These are phyloP conservation scores for Lentinula detonsa DNA, from an alignment of 768 basidiomycete genomes.

Conservation along the genomic window DNA sequence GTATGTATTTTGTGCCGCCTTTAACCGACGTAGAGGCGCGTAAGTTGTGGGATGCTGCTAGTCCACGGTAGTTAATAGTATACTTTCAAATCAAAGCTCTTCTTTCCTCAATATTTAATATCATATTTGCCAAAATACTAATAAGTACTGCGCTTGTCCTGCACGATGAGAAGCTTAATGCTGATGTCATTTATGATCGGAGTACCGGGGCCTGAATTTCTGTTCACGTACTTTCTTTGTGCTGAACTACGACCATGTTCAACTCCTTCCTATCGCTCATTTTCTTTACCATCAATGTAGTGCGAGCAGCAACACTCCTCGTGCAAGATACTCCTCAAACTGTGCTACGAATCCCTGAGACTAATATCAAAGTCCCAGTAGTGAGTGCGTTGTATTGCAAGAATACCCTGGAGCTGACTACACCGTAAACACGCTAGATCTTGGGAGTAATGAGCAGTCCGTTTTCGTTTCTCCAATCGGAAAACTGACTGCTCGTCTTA, in stretches of 20 bases:
- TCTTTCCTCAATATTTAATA: too few relatives aligned
- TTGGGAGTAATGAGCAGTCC: conserved; percentile 46
- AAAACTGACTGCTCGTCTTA: not conserved
- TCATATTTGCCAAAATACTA: too few relatives aligned
- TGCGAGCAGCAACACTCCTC: not conserved
- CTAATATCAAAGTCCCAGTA: conserved; percentile 37
- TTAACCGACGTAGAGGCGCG: conserved; percentile 49
- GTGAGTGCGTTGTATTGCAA: conserved; percentile 5
- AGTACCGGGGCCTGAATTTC: not conserved
- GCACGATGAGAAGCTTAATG: not conserved
- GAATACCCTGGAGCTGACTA: not conserved
- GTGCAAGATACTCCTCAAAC: not conserved
- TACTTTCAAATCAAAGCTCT: too few relatives aligned
- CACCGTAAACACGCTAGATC: conserved; percentile 8
- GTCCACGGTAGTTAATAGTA: not conserved
- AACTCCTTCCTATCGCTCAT: not conserved
- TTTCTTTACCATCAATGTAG: not conserved
- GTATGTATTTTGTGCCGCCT: conserved; percentile 73
- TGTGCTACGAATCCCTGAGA: not conserved
- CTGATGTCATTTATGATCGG: not conserved
- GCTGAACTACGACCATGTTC: not conserved
- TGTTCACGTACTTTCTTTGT: not conserved
- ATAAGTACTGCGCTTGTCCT: not conserved
- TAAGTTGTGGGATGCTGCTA: conserved; percentile 46
- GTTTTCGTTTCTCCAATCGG: not conserved